These are phyloP conservation scores for Colletotrichum salicis DNA, from an alignment of 2,329 filamentous ascomycete genomes.

Conservation along the genomic window DNA sequence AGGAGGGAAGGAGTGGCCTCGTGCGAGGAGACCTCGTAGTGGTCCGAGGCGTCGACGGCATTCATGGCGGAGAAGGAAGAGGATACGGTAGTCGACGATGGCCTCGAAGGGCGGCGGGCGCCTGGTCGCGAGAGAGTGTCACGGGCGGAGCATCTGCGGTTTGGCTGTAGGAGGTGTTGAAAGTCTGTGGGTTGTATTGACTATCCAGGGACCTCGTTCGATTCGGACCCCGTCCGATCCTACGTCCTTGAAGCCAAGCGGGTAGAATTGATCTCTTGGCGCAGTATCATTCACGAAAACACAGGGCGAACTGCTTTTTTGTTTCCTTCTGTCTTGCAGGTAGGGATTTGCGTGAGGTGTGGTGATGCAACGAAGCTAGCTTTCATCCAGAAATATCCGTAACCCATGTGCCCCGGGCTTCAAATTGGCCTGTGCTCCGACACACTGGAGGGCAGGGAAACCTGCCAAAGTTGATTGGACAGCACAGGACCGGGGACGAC, in stretches of 20 bases:
- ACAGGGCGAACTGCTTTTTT: not conserved
- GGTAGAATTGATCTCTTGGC: conserved; percentile 5
- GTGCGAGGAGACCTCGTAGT: conserved; percentile 66
- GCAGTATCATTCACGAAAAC: conserved; percentile 16
- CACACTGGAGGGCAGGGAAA: conserved; percentile 3
- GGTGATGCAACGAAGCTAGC: conserved; percentile 18
- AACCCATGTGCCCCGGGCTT: conserved; percentile 8
- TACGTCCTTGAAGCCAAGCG: conserved; percentile 14
- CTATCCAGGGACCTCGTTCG: not conserved
- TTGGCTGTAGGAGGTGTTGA: not conserved
- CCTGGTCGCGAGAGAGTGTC: conserved; percentile 29
- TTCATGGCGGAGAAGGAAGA: conserved; percentile 56
- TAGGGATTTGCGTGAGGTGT: conserved; percentile 24
- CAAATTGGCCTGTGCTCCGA: conserved; percentile 19
- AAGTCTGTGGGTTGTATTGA: not conserved
- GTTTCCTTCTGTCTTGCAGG: not conserved
- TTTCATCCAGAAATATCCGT: conserved; percentile 29
- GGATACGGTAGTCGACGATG: conserved; percentile 15
- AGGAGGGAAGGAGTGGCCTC: conserved; percentile 81
- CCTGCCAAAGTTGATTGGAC: conserved; percentile 14
- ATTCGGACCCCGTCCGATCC: conserved; percentile 6
- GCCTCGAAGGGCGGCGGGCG: conserved; percentile 24
- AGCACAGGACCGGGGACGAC: not conserved
- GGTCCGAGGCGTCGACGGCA: conserved; percentile 67
- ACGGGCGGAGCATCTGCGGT: conserved; percentile 25